Conservation (phyloP, 805 yeast species). For the Sugiyamaella marilandica region DNA sequence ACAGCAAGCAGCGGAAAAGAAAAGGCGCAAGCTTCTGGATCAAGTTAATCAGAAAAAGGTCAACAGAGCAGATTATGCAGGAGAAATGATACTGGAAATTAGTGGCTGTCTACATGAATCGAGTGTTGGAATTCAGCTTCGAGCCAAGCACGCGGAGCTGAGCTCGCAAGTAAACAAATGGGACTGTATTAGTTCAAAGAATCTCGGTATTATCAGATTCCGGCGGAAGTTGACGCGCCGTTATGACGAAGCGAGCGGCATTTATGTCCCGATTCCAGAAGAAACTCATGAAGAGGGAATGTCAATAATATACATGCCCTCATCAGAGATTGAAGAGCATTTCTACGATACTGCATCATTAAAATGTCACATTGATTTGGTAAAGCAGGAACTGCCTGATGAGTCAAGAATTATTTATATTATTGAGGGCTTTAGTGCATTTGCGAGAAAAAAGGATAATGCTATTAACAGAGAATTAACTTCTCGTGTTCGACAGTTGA, state of each 20-base stretch:
- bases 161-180: not conserved
- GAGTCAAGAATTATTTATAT: conserved; percentile 14
- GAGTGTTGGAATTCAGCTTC: not conserved
- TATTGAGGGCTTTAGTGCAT: conserved; percentile 15
- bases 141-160: not conserved
- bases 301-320: conserved; percentile 9
- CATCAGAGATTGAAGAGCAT: not conserved
- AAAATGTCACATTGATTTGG: conserved; percentile 1
- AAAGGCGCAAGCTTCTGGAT: conserved; percentile 3
- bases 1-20: not conserved
- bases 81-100: conserved; percentile 14
- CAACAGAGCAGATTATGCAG: conserved; percentile 2
- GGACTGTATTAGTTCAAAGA: not conserved
- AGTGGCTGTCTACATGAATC: not conserved
- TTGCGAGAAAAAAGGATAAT: conserved; percentile 7
- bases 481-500: conserved; percentile 14
- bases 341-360: not conserved
- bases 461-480: conserved; percentile 12
- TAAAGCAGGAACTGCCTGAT: conserved; percentile 1
- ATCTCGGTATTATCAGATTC: conserved; percentile 8
- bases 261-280: conserved; percentile 16
- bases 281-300: conserved; percentile 8
- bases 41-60: not conserved
- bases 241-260: conserved; percentile 19
- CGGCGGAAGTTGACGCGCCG: conserved; percentile 13